Conservation (phyloP, 2,329 filamentous ascomycete genomes). For the Thielaviopsis populi region DNA sequence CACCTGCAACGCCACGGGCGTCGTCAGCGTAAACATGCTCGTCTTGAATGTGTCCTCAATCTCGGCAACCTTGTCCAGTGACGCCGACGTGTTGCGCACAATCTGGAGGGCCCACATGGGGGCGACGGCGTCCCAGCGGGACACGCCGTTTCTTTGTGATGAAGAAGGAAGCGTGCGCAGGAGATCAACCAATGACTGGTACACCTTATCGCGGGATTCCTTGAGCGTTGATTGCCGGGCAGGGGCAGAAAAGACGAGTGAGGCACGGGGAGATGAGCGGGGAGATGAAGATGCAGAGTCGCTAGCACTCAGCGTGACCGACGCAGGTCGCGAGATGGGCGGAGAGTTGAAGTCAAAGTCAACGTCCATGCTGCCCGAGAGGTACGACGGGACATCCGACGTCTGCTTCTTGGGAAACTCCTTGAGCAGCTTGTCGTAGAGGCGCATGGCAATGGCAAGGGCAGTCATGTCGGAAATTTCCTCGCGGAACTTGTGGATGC, state of each 20-base stretch:
- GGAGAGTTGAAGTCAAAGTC: constrained; percentile 36
- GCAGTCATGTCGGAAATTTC: constrained; percentile 49
- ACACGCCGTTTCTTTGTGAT: constrained; percentile 22
- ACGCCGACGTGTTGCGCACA: constrained; percentile 40
- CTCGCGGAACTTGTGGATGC: constrained; percentile 42
- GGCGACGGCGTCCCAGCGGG: constrained; percentile 38
- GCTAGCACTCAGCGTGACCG: constrained; percentile 35
- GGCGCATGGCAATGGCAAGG: constrained; percentile 47
- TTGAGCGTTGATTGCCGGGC: constrained; percentile 29
- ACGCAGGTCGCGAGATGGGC: constrained; percentile 33
- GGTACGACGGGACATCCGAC: constrained; percentile 20
- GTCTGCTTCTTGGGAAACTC: not conserved
- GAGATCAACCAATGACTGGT: constrained; percentile 38
- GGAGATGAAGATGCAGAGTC: constrained; percentile 38
- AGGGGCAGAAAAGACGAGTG: constrained; percentile 26
- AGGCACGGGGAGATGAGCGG: constrained; percentile 30
- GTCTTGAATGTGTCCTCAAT: constrained; percentile 36
- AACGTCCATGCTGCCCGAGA: constrained; percentile 17
- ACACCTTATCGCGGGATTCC: constrained; percentile 33
- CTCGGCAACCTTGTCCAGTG: constrained; percentile 31
- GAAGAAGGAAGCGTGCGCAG: constrained; percentile 35
- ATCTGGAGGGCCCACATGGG: constrained; percentile 43
- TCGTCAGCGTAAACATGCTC: constrained; percentile 30
- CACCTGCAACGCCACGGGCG: constrained; percentile 32
- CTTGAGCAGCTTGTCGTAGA: constrained; percentile 37